Evolutionary conservation across 2,329 filamentous ascomycete species (phyloP).

Genomic region (Alternaria sp.): DNA sequence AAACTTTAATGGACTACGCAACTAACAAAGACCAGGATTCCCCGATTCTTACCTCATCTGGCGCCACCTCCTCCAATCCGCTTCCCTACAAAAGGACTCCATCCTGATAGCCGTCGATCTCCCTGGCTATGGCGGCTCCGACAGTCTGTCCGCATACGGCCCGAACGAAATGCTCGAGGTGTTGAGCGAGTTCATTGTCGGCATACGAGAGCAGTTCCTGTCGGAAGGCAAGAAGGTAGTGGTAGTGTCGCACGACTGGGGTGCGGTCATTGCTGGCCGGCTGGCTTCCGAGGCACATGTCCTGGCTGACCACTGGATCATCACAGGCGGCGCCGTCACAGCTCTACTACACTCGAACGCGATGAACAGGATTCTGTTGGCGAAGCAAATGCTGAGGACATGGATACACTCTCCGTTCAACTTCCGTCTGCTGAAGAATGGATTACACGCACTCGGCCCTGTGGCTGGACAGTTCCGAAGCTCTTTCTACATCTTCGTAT

Average conservation of each 20-base stretch:
- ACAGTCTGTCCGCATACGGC: constrained; percentile 58
- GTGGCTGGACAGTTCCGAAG: constrained; percentile 56
- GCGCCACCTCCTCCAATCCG: constrained; percentile 56
- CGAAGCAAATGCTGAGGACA: constrained; percentile 59
- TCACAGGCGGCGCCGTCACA: constrained; percentile 59
- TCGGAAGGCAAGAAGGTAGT: constrained; percentile 43
- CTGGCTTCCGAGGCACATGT: constrained; percentile 65
- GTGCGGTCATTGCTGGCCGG: constrained; percentile 59
- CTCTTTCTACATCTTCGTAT: constrained; percentile 63
- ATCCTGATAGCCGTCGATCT: constrained; percentile 63
- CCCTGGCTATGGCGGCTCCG: constrained; percentile 65
- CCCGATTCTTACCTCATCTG: constrained; percentile 65
- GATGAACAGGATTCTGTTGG: constrained; percentile 49
- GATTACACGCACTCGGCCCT: constrained; percentile 53
- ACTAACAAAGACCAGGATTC: constrained; percentile 50
- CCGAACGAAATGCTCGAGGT: constrained; percentile 60
- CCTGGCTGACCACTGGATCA: constrained; percentile 62
- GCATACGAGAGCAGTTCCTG: constrained; percentile 56
- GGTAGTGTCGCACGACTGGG: constrained; percentile 64
- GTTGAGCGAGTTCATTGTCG: constrained; percentile 60
- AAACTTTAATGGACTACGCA: not conserved
- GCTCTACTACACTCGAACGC: constrained; percentile 53
- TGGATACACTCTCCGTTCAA: constrained; percentile 55
- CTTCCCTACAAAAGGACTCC: constrained; percentile 46
- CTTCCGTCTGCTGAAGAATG: constrained; percentile 54